Base-by-base conservation (phyloP, 306 rosid genomes). In the Ochetophila trinervis region DNA sequence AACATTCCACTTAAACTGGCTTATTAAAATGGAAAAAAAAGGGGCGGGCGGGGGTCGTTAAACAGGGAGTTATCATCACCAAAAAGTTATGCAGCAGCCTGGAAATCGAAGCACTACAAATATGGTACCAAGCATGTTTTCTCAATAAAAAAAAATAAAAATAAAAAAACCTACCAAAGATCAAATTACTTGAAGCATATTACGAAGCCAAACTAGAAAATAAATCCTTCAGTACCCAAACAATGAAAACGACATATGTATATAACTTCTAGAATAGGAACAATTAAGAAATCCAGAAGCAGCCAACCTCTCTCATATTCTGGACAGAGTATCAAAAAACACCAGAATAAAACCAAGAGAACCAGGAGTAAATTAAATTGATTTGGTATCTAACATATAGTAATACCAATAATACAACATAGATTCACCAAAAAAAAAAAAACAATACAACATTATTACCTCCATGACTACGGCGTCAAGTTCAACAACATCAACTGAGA, bases 391-490 rank as follows among this genome's bases (percentile, higher is more conserved):
- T 50, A 45, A 30, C 14, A 45, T 2, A n/a, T 6, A 69, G n/a
- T 12, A 48, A 4, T 37, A 52, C 21, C 19, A 21, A 50, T 8
- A 50, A 4, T 16, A 6, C 1, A 16, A 16, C 6, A 50, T 24
- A n/a, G n/a, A n/a, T n/a, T n/a, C n/a, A n/a, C n/a, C n/a, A n/a
- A n/a, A n/a, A n/a, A n/a, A n/a, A n/a, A n/a, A n/a, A n/a, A n/a
- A n/a, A n/a, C 21, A 50, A 4, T 16, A 6, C 1, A 16, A 16
- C 6, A 50, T 24, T 11, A 20, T 64, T 83, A 89, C 96, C 89
- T 85, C 83, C 37, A 79, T 58, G 69, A 69, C 73, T 91, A 85
- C 77, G 81, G 86, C 63, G 35, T 60, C 14, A 23, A 12, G 8
- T 53, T 35, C 56, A 58, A 74, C 71, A 34, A 66, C 56, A 40